Conservation (phyloP, 2,329 filamentous ascomycete species). For the Arthrobotrys pseudoclavata region DNA sequence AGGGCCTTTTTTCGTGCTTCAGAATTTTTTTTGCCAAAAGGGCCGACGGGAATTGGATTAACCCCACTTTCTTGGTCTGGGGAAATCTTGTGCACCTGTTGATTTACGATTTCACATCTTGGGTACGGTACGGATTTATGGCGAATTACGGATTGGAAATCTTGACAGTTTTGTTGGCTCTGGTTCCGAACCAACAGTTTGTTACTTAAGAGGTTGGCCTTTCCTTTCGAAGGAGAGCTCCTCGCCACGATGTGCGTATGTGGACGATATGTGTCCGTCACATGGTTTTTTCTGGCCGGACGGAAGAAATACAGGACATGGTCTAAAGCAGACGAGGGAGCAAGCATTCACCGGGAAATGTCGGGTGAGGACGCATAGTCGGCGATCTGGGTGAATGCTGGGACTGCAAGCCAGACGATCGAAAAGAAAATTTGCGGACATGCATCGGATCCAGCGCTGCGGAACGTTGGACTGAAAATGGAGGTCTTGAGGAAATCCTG, state of each 20-base stretch:
- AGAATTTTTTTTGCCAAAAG: background rate
- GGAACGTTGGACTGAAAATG: slow-evolving; percentile 20
- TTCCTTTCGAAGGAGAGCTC: slow-evolving; percentile 37
- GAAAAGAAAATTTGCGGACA: slow-evolving; percentile 20
- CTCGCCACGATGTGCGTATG: slow-evolving; percentile 20
- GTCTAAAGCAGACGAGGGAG: slow-evolving; percentile 28
- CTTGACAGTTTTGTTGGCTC: background rate
- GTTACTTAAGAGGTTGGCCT: slow-evolving; percentile 11
- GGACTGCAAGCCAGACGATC: slow-evolving; percentile 13
- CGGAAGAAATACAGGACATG: slow-evolving; percentile 32
- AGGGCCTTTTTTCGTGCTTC: slow-evolving; percentile 1
- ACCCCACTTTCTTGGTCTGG: slow-evolving; percentile 28
- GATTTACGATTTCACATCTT: slow-evolving; percentile 1
- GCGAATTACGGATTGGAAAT: slow-evolving; percentile 7
- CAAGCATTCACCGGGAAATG: slow-evolving; percentile 57
- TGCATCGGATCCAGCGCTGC: slow-evolving; percentile 52
- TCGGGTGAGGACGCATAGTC: slow-evolving; percentile 57
- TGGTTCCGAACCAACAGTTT: background rate
- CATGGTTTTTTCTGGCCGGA: slow-evolving; percentile 34
- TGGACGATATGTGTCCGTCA: slow-evolving; percentile 34
- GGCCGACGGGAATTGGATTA: slow-evolving; percentile 4
- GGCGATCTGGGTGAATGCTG: slow-evolving; percentile 52
- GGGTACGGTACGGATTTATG: background rate
- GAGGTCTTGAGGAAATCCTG: background rate
- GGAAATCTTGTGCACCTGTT: slow-evolving; percentile 1